Base-by-base conservation (phyloP, 495 filamentous ascomycete genomes). In the Parathielavia hyrcaniae region DNA sequence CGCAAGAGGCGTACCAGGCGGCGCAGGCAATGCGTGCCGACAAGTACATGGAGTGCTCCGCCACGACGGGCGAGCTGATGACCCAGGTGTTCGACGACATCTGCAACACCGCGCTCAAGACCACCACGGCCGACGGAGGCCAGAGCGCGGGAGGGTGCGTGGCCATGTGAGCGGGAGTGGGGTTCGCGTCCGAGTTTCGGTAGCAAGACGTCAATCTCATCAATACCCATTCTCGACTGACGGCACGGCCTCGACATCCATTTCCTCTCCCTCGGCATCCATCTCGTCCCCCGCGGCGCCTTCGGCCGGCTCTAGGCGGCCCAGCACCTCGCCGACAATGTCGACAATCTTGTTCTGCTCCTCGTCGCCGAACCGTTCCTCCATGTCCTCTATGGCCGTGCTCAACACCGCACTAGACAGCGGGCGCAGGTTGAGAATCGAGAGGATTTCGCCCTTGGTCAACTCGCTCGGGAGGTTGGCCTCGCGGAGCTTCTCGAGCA, bases 41-140 rank as follows among this genome's bases (percentile, higher is more conserved):
- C 78, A 81, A 83, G 43, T 96, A 96, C 72, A 87, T 89, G 49
- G 91, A 96, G 66, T 96, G 91, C 69, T 93, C 89, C 16, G 90
- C 90, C 35, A 70, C 86, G 23, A 95, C 89, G n/a, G 90, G 91
- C 4, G 89, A 96, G 72, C 72, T 90, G 53, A 71, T 90, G 55
- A 69, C 75, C 57, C 80, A 87, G 68, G 83, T 81, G 0, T 88
- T 88, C 64, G 86, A 90, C 65, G 88, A 91, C 71, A 77, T 91
- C n/a, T 86, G 85, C 52, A 77, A 72, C 57, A 81, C 85, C n/a
- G 88, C 86, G 4, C 79, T 78, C 13, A 80, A 82, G 73, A 84
- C 82, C 16, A 83, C 73, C 1, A 83, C 69, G 40, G 41, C 53
- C 4, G 69, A 67, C 30, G 74, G 74, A 14, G 76, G 74, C 13